Evolutionary conservation across 495 filamentous ascomycete species (phyloP).

Genomic region (Neurospora terricola): DNA sequence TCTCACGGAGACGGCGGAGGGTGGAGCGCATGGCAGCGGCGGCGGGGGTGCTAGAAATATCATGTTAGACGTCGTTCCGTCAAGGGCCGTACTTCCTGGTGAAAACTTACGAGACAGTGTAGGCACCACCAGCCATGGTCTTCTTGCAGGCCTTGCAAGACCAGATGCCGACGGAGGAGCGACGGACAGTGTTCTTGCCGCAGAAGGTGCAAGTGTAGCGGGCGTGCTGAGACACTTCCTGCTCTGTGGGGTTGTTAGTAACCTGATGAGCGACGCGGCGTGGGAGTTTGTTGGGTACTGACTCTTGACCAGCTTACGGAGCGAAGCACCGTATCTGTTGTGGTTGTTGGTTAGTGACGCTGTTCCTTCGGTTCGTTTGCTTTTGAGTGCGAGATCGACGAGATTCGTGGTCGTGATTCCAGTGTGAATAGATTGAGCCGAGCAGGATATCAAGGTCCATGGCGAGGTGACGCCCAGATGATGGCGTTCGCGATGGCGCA

Average conservation of each 20-base stretch:
- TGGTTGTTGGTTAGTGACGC: slow-evolving; percentile 7
- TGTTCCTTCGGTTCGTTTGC: neutral
- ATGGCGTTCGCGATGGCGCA: neutral
- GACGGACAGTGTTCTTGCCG: slow-evolving; percentile 90
- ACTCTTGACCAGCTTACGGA: slow-evolving; percentile 98
- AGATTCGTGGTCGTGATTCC: neutral
- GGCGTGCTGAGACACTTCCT: slow-evolving; percentile 96
- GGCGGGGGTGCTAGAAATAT: slow-evolving; percentile 66
- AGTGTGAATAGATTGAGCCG: neutral
- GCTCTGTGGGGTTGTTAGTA: slow-evolving; percentile 39
- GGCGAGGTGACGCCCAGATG: neutral
- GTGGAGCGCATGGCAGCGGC: slow-evolving; percentile 95
- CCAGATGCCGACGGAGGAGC: slow-evolving; percentile 92
- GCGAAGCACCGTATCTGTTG: slow-evolving; percentile 88
- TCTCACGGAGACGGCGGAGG: slow-evolving; percentile 93
- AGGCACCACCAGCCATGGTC: slow-evolving; percentile 92
- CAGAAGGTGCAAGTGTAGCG: slow-evolving; percentile 91
- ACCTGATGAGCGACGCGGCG: neutral
- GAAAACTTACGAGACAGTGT: slow-evolving; percentile 82
- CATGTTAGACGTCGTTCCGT: slow-evolving; percentile 11
- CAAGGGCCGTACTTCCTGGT: neutral
- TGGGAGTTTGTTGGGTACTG: neutral
- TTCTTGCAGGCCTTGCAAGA: slow-evolving; percentile 88
- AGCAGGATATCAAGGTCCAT: neutral
- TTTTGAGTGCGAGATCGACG: neutral